phyloP scores from a whole-genome alignment of 345 rosid genomes.

The Lagerstroemia speciosa region DNA sequence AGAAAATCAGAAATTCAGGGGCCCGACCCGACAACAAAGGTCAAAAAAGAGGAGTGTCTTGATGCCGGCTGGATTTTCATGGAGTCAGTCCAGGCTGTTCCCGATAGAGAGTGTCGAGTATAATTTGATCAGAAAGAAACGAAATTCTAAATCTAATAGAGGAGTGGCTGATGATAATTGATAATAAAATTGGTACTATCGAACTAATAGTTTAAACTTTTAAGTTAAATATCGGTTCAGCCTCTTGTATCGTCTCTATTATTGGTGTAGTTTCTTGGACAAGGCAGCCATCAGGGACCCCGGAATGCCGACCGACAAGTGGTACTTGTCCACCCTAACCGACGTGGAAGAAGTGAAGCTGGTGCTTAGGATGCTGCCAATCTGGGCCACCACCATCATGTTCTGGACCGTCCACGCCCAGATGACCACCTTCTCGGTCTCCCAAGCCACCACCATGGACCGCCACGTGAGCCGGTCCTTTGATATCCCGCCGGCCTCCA shows the following conservation, averaged over 20 bases:
- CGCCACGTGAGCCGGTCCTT: conserved; percentile 35
- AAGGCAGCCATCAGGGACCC: conserved; percentile 40
- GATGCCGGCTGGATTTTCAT: no score
- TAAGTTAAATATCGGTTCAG: no score
- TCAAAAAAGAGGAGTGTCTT: no score
- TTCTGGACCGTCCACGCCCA: conserved; percentile 61
- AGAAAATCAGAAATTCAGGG: no score
- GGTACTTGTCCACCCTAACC: conserved; percentile 46
- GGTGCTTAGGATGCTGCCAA: conserved; percentile 41
- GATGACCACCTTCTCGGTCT: conserved; percentile 65
- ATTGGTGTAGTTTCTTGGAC: conserved; percentile 40
- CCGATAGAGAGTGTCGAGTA: no score
- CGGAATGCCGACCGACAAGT: conserved; percentile 32
- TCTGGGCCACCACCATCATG: conserved; percentile 60
- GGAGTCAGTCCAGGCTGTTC: no score
- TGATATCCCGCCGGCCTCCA: conserved; percentile 60
- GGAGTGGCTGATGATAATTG: no score
- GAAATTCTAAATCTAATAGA: no score
- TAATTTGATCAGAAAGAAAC: no score
- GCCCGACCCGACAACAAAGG: no score
- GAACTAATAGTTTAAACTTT: no score
- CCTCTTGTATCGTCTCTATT: not conserved
- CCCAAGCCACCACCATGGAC: conserved; percentile 70
- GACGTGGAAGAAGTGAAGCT: conserved; percentile 60
- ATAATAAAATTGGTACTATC: no score